Evolutionary conservation across 2,329 filamentous ascomycete species (phyloP).

Genomic region (Stenocarpella maydis): DNA sequence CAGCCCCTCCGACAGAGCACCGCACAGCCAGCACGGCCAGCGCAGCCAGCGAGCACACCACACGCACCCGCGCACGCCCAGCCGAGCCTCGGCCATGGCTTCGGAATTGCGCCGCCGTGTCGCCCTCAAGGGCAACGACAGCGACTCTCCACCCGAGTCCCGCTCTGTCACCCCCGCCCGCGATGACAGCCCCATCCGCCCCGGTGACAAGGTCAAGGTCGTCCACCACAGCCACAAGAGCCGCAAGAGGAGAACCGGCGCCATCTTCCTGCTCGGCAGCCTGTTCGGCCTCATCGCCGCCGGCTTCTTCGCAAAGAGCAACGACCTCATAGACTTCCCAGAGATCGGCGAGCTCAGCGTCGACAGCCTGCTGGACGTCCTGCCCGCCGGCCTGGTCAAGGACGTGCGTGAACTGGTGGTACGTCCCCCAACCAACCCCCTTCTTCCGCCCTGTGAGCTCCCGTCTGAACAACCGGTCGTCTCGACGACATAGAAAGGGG

Average conservation of each 20-base stretch:
- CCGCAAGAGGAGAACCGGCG: constrained; percentile 77
- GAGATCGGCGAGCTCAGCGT: constrained; percentile 78
- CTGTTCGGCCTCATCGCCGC: constrained; percentile 90
- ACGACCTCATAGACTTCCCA: constrained; percentile 85
- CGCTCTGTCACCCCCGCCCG: constrained; percentile 39
- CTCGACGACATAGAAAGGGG: constrained; percentile 68
- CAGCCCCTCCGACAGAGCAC: constrained; percentile 17
- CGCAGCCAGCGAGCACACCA: not conserved
- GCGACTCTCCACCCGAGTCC: constrained; percentile 43
- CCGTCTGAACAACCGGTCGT: constrained; percentile 34
- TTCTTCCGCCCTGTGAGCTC: not conserved
- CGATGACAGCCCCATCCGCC: constrained; percentile 47
- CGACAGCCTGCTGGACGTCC: constrained; percentile 84
- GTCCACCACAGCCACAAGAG: constrained; percentile 56
- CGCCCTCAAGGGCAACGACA: constrained; percentile 39
- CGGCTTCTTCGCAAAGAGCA: constrained; percentile 87
- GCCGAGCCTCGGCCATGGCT: constrained; percentile 26
- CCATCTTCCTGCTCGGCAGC: constrained; percentile 88
- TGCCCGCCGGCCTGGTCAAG: constrained; percentile 84
- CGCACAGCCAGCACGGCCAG: constrained; percentile 7
- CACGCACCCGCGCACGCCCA: not conserved
- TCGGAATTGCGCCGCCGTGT: constrained; percentile 36
- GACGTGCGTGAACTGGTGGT: constrained; percentile 89
- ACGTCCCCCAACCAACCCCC: constrained; percentile 46
- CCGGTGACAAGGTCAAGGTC: constrained; percentile 51